Conservation (phyloP, 441 rosid genomes). For the Flueggea neowawraea region DNA sequence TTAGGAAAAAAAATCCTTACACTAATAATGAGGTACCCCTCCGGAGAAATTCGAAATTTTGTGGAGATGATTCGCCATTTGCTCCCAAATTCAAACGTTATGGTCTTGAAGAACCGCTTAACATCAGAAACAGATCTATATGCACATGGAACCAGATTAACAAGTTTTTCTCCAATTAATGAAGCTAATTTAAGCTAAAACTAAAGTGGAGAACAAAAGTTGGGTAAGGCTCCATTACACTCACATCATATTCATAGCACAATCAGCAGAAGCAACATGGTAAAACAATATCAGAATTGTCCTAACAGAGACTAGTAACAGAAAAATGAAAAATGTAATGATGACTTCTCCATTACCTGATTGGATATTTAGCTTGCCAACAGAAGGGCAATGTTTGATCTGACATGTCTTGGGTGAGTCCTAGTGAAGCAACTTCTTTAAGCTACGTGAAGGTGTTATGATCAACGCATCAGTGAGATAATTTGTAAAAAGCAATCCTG, state of each 20-base stretch:
- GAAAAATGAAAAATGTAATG: no score
- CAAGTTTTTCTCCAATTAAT: neutral
- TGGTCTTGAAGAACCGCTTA: slow-evolving; percentile 60
- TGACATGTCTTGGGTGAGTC: slow-evolving; percentile 47
- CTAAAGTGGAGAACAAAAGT: no score
- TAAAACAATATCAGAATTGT: no score
- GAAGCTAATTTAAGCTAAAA: neutral
- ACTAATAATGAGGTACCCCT: slow-evolving; percentile 74
- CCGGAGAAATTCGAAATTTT: slow-evolving; percentile 66
- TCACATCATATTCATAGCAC: no score
- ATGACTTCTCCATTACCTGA: slow-evolving; percentile 41
- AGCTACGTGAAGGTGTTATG: slow-evolving; percentile 42
- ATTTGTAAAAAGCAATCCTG: neutral
- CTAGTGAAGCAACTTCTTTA: slow-evolving; percentile 40
- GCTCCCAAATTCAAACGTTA: slow-evolving; percentile 80
- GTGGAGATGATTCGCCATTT: slow-evolving; percentile 83
- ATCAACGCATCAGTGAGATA: neutral
- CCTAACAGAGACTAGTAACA: no score
- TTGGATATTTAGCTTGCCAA: slow-evolving; percentile 52
- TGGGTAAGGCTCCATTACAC: no score
- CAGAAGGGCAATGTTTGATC: slow-evolving; percentile 77
- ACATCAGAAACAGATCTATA: slow-evolving; percentile 70
- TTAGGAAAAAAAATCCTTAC: slow-evolving; percentile 37
- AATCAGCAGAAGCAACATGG: no score
- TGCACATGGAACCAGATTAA: slow-evolving; percentile 9